phyloP scores from a whole-genome alignment of 2,329 filamentous ascomycete genomes.

The Graphiopsis chlorocephala region DNA sequence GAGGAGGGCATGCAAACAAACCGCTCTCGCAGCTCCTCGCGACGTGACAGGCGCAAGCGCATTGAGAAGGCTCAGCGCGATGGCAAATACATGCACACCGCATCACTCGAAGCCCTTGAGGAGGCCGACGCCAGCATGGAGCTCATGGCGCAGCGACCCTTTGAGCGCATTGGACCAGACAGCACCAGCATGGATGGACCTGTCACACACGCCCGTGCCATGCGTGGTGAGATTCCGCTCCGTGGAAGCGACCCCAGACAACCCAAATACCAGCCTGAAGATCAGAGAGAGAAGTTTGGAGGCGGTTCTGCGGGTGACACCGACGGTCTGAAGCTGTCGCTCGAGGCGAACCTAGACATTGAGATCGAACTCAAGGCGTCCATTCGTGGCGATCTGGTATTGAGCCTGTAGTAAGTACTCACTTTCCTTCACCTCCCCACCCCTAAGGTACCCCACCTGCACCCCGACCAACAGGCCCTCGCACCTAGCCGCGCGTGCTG shows the following conservation, averaged over 20 bases:
- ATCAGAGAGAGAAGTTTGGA: conserved; percentile 5
- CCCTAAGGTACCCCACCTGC: neutral
- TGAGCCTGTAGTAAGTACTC: conserved; percentile 68
- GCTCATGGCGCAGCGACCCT: conserved; percentile 48
- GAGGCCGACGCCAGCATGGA: conserved; percentile 52
- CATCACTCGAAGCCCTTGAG: conserved; percentile 48
- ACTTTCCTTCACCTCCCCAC: neutral
- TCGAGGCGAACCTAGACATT: conserved; percentile 77
- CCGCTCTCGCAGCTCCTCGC: conserved; percentile 47
- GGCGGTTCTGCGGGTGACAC: conserved; percentile 38
- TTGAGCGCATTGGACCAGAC: conserved; percentile 56
- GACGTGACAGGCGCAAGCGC: conserved; percentile 47
- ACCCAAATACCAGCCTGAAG: conserved; percentile 37
- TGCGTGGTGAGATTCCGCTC: conserved; percentile 56
- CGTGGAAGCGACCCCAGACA: conserved; percentile 52
- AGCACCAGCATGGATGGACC: conserved; percentile 56
- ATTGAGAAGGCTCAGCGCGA: conserved; percentile 45
- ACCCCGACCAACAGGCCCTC: neutral
- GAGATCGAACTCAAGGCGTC: conserved; percentile 83
- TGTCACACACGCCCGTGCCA: conserved; percentile 53
- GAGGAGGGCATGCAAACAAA: conserved; percentile 39
- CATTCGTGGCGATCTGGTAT: conserved; percentile 78
- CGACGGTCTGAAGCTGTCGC: conserved; percentile 67
- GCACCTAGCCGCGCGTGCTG: neutral
- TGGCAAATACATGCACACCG: conserved; percentile 53